Evolutionary conservation across 345 rosid genomes (phyloP).

Genomic region (Turnera subulata): DNA sequence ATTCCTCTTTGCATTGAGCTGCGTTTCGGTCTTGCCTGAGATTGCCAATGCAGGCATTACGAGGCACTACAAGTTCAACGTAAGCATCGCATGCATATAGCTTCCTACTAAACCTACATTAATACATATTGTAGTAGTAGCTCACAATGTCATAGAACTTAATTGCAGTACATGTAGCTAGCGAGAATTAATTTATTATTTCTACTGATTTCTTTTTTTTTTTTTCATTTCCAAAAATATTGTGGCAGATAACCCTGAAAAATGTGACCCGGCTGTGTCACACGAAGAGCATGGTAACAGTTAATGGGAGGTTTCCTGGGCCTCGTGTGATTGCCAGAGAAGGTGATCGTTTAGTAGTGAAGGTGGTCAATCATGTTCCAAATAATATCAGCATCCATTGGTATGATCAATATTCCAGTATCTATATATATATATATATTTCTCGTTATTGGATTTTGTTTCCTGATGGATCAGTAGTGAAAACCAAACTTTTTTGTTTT

Average conservation of each 20-base stretch:
- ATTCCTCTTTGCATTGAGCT: constrained; percentile 19
- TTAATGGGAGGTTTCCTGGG: constrained; percentile 55
- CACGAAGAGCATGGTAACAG: constrained; percentile 46
- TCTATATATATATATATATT: not conserved
- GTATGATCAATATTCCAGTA: no score
- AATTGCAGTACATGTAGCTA: no score
- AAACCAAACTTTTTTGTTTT: no score
- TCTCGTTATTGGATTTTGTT: not conserved
- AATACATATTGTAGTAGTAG: not conserved
- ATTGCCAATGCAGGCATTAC: constrained; percentile 45
- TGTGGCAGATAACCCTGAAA: constrained; percentile 33
- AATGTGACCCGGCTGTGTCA: constrained; percentile 44
- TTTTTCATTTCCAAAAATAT: no score
- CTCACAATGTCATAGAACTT: no score
- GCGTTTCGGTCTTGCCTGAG: constrained; percentile 28
- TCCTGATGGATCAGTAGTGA: no score
- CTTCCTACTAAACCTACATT: not conserved
- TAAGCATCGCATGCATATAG: constrained; percentile 15
- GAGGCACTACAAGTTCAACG: constrained; percentile 71
- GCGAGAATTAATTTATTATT: not conserved
- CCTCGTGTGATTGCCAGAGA: constrained; percentile 50
- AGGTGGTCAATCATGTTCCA: constrained; percentile 45
- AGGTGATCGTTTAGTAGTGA: constrained; percentile 45
- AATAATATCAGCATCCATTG: constrained; percentile 50
- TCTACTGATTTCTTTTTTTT: not conserved